A percentile compares a stretch with the other conserved stretches of the same genome.
These are phyloP conservation scores for Globisporangium heterothallicum DNA, from an alignment of 352 stramenopile species.

Conservation along the genomic window DNA sequence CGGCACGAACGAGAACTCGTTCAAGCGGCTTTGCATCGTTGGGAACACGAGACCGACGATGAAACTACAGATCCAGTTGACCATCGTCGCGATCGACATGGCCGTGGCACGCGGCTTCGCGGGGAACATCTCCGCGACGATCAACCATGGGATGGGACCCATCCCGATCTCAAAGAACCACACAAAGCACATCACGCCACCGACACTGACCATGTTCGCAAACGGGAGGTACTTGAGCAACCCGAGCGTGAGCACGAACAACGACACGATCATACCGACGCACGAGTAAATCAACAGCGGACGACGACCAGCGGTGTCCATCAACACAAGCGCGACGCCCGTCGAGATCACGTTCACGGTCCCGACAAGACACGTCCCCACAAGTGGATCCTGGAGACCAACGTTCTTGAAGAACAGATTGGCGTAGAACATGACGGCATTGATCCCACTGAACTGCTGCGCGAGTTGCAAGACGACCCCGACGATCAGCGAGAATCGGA, in stretches of 20 bases:
- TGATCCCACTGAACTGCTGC: constrained; percentile 73
- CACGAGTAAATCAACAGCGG: constrained; percentile 69
- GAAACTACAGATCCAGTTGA: constrained; percentile 96
- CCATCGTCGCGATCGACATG: constrained; percentile 89
- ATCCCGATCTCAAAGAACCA: constrained; percentile 70
- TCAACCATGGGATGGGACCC: constrained; percentile 94
- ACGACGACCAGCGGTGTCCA: constrained; percentile 65
- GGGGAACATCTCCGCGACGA: constrained; percentile 96
- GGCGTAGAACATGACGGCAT: constrained; percentile 79
- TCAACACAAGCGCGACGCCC: constrained; percentile 61
- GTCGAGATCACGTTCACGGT: constrained; percentile 72
- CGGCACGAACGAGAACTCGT: constrained; percentile 87
- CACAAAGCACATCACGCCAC: constrained; percentile 71
- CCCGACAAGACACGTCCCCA: constrained; percentile 57
- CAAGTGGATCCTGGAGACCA: constrained; percentile 55
- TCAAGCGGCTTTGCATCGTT: constrained; percentile 81
- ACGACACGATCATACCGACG: constrained; percentile 63
- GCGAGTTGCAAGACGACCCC: constrained; percentile 58
- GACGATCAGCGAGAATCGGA: constrained; percentile 58
- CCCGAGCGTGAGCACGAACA: constrained; percentile 56
- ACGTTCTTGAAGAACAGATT: constrained; percentile 76
- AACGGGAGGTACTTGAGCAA: constrained; percentile 64
- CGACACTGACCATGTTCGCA: constrained; percentile 48
- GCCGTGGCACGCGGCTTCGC: constrained; percentile 88
- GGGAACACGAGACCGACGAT: constrained; percentile 92